These are phyloP conservation scores for Rhizopogon salebrosus DNA, from an alignment of 768 basidiomycete genomes.

Conservation along the genomic window DNA sequence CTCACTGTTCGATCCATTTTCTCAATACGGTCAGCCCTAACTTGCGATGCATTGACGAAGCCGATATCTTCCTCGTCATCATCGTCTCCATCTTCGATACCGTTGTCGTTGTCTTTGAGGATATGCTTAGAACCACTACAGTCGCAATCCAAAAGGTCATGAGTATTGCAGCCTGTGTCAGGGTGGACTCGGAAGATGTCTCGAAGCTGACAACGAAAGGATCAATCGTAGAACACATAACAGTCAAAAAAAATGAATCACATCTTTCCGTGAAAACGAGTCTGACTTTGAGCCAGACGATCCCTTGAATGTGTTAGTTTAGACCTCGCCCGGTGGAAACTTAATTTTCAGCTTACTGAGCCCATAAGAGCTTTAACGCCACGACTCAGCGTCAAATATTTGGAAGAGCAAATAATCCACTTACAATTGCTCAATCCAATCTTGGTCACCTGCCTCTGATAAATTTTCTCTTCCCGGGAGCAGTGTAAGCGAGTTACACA, in stretches of 20 bases:
- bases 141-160: slow-evolving; percentile 82
- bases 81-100: slow-evolving; percentile 1
- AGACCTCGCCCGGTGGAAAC: not conserved
- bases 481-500: slow-evolving; percentile 1
- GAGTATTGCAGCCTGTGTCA: slow-evolving; percentile 81
- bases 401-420: slow-evolving; percentile 21
- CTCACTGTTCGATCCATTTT: slow-evolving; percentile 52
- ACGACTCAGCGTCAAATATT: not conserved
- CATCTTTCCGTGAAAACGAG: slow-evolving; percentile 84
- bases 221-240: not conserved
- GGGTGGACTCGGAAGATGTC: slow-evolving; percentile 89
- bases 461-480: slow-evolving; percentile 69
- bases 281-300: slow-evolving; percentile 63
- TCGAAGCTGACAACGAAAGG: slow-evolving; percentile 51
- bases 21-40: slow-evolving; percentile 40
- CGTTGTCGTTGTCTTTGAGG: not conserved
- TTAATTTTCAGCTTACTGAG: slow-evolving; percentile 36
- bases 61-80: slow-evolving; percentile 35
- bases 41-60: slow-evolving; percentile 63
- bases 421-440: slow-evolving; percentile 83
- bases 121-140: slow-evolving; percentile 38
- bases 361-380: slow-evolving; percentile 61
- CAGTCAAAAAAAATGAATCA: slow-evolving; percentile 30
- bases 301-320: slow-evolving; percentile 26
- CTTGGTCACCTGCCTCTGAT: slow-evolving; percentile 92